Percentiles rank a stretch among this genome's conserved stretches.
Evolutionary conservation across 1,284 basidiomycete genomes (phyloP).

Genomic region (Fistulina hepatica): DNA sequence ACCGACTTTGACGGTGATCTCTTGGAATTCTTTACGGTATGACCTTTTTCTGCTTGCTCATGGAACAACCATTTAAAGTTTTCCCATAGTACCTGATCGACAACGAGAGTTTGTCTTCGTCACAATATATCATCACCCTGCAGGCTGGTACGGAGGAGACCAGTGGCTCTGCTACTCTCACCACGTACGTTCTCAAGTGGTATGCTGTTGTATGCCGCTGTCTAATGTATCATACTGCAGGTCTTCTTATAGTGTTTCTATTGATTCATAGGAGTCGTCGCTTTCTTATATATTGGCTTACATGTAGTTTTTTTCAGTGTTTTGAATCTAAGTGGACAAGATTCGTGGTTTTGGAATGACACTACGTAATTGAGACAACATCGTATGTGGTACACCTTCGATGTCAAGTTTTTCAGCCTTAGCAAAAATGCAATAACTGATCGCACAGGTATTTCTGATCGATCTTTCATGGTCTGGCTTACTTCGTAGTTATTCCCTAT

Average conservation of each 20-base stretch:
- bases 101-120: constrained; percentile 15
- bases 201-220: not conserved
- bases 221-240: not conserved
- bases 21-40: constrained; percentile 41
- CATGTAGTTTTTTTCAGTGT: no score
- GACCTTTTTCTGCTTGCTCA: constrained; percentile 7
- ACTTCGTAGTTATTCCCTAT: no score
- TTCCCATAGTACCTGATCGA: not conserved
- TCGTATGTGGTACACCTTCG: no score
- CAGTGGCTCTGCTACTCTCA: constrained; percentile 42
- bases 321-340: no score
- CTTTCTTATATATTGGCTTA: no score
- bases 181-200: constrained; percentile 31
- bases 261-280: no score
- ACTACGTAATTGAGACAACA: no score
- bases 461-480: no score
- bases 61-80: not conserved
- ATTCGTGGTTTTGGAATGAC: no score
- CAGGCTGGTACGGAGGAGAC: constrained; percentile 50
- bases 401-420: no score
- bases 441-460: no score
- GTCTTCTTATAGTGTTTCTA: not conserved
- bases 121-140: constrained; percentile 41
- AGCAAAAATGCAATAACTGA: no score
- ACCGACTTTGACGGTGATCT: constrained; percentile 45